Evolutionary conservation across 148 eudicot genomes (phyloP).

Genomic region (Diospyros lotus): DNA sequence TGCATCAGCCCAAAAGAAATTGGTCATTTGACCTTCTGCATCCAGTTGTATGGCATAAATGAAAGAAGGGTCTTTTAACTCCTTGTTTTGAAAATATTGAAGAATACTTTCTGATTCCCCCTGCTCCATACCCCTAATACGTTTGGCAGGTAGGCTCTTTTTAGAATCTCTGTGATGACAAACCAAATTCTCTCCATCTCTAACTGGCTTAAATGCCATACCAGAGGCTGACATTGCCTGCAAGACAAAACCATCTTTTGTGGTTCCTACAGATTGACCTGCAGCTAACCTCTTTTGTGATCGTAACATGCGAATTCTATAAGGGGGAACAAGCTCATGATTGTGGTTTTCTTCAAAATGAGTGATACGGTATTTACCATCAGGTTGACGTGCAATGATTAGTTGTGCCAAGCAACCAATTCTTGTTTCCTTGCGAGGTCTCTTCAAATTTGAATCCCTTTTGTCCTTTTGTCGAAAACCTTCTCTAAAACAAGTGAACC

Average conservation of each 20-base stretch:
- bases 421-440: slow-evolving; percentile 28
- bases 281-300: slow-evolving; percentile 23
- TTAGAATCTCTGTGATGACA: slow-evolving; percentile 12
- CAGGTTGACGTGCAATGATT: slow-evolving; percentile 18
- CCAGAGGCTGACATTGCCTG: slow-evolving; percentile 10
- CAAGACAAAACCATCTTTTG: slow-evolving; percentile 10
- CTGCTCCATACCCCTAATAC: slow-evolving; percentile 17
- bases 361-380: slow-evolving; percentile 18
- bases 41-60: slow-evolving; percentile 30
- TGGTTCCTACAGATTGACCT: slow-evolving; percentile 10
- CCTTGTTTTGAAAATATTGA: slow-evolving; percentile 19
- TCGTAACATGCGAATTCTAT: slow-evolving; percentile 17
- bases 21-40: slow-evolving; percentile 26
- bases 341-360: slow-evolving; percentile 28
- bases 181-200: slow-evolving; percentile 11
- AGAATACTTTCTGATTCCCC: slow-evolving; percentile 27
- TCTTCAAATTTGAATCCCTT: slow-evolving; percentile 18
- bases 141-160: slow-evolving; percentile 16
- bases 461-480: slow-evolving; percentile 19
- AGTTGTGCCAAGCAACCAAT: slow-evolving; percentile 26
- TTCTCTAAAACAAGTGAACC: slow-evolving; percentile 26
- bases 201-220: slow-evolving; percentile 9
- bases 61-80: slow-evolving; percentile 23
- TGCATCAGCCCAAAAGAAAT: slow-evolving; percentile 30
- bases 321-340: slow-evolving; percentile 22